A percentile compares a stretch with the other conserved stretches of the same genome.
These are phyloP conservation scores for Peniophora sp. DNA, from an alignment of 1,284 basidiomycete genomes.

Conservation along the genomic window DNA sequence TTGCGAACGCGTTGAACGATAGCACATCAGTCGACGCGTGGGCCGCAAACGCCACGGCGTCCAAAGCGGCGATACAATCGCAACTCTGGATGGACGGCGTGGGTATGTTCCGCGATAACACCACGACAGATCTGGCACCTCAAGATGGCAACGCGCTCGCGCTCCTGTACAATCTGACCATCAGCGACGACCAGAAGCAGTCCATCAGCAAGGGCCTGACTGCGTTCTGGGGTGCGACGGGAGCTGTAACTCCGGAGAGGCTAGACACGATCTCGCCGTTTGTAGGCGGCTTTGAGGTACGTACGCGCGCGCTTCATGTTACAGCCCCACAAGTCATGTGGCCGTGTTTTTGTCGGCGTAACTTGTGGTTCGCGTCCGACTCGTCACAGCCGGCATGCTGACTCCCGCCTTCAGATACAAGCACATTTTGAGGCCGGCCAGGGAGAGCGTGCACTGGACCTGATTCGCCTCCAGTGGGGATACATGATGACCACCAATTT, in stretches of 20 bases:
- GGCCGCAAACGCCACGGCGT: conserved; percentile 30
- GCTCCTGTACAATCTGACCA: conserved; percentile 39
- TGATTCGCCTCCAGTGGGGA: conserved; percentile 43
- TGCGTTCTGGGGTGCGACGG: conserved; percentile 40
- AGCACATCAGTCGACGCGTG: conserved; percentile 24
- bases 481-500: conserved; percentile 47
- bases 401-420: conserved; percentile 21
- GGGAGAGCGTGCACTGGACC: conserved; percentile 38
- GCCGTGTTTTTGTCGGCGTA: neutral
- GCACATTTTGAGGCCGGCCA: conserved; percentile 42
- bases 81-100: conserved; percentile 33
- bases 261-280: conserved; percentile 36
- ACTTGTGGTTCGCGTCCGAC: no score
- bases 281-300: conserved; percentile 17
- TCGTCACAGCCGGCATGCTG: no score
- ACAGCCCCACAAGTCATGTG: neutral
- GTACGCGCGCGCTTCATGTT: neutral
- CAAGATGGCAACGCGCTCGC: conserved; percentile 47
- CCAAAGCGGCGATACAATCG: conserved; percentile 34
- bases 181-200: conserved; percentile 27
- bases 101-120: conserved; percentile 43
- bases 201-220: conserved; percentile 35
- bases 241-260: conserved; percentile 39
- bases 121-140: conserved; percentile 33
- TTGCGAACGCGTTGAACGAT: conserved; percentile 33